phyloP scores from a whole-genome alignment of 73 alveolate species.

The Tetrahymena borealis region DNA sequence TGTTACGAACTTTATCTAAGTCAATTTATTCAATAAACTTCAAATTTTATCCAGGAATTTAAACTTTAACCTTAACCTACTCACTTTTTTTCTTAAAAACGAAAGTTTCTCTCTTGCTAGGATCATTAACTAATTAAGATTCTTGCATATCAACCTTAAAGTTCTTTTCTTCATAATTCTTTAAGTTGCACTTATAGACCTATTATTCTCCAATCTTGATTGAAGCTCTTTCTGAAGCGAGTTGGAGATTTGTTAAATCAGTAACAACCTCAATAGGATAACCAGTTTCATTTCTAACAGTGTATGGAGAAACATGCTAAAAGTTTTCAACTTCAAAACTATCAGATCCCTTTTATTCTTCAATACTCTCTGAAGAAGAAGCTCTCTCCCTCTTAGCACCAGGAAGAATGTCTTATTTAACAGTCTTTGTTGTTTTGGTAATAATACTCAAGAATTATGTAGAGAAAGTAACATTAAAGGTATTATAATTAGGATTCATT shows the following conservation, averaged over 20 bases:
- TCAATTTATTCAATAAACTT: not conserved
- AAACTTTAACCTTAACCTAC: not conserved
- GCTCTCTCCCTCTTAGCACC: not conserved
- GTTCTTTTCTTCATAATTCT: not conserved
- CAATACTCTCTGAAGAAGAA: not conserved
- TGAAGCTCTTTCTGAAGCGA: not conserved
- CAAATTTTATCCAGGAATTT: not conserved
- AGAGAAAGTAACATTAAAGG: constrained; percentile 14
- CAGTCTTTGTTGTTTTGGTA: not conserved
- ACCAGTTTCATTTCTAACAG: constrained; percentile 23
- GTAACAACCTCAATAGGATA: not conserved
- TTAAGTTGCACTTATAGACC: not conserved
- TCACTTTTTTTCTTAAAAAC: not conserved
- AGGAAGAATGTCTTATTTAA: not conserved
- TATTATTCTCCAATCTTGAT: not conserved
- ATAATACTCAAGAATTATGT: not conserved
- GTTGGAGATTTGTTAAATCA: not conserved
- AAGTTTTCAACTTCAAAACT: not conserved
- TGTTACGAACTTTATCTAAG: not conserved
- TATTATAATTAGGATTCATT: not conserved
- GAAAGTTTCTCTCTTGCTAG: not conserved
- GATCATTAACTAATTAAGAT: not conserved
- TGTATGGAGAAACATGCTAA: constrained; percentile 22
- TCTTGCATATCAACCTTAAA: not conserved
- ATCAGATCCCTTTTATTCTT: not conserved